phyloP scores from a whole-genome alignment of 1,284 basidiomycete species.

The Irpex lacteus region DNA sequence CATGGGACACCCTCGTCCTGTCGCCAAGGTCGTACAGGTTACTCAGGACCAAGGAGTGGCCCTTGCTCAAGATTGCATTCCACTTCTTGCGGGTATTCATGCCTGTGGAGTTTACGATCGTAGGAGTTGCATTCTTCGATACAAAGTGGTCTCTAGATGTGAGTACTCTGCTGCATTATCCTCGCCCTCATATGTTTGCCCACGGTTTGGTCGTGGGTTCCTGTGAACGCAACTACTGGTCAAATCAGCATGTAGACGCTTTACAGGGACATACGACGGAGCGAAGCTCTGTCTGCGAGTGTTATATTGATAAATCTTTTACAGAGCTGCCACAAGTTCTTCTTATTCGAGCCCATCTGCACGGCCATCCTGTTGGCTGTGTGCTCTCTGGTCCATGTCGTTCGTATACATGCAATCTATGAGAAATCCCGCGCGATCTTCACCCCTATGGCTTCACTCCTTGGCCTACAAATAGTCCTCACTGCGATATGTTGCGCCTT shows the following conservation, averaged over 20 bases:
- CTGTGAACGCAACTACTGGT: neutral
- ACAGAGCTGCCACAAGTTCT: slow-evolving; percentile 67
- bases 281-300: neutral
- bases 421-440: slow-evolving; percentile 58
- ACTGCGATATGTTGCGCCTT: slow-evolving; percentile 73
- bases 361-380: slow-evolving; percentile 73
- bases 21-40: slow-evolving; percentile 75
- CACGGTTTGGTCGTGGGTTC: neutral
- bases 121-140: slow-evolving; percentile 80
- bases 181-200: neutral
- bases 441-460: slow-evolving; percentile 50
- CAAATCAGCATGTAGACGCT: too few relatives aligned
- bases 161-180: slow-evolving; percentile 20
- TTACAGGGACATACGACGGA: neutral
- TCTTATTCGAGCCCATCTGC: slow-evolving; percentile 79
- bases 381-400: slow-evolving; percentile 68
- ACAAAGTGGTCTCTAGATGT: slow-evolving; percentile 60
- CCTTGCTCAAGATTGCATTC: slow-evolving; percentile 70
- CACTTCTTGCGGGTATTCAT: slow-evolving; percentile 72
- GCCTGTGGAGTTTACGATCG: slow-evolving; percentile 71
- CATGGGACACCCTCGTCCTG: slow-evolving; percentile 82
- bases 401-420: slow-evolving; percentile 76
- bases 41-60: slow-evolving; percentile 67
- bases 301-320: neutral
- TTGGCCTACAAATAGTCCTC: slow-evolving; percentile 63